Conservation (phyloP, 352 stramenopile species). For the Phytophthora agathidicida region DNA sequence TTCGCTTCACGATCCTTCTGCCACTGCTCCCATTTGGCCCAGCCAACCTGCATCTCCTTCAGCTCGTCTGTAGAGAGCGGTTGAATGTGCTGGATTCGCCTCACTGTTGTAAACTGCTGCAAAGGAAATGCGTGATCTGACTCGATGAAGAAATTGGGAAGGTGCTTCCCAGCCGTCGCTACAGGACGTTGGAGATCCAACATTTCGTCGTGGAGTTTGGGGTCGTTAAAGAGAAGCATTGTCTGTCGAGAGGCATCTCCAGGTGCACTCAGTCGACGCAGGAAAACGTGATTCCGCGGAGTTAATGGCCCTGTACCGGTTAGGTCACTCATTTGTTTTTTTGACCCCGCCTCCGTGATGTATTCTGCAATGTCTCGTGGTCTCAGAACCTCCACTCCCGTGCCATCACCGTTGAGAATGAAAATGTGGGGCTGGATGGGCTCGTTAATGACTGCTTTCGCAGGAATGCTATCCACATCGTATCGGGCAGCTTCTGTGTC, state of each 20-base stretch:
- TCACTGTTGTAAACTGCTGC: slow-evolving; percentile 51
- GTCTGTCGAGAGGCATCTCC: not conserved
- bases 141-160: slow-evolving; percentile 42
- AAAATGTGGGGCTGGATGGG: slow-evolving; percentile 78
- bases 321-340: slow-evolving; percentile 13
- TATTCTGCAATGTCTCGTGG: slow-evolving; percentile 51
- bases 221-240: slow-evolving; percentile 45
- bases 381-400: slow-evolving; percentile 60
- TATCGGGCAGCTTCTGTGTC: slow-evolving; percentile 55
- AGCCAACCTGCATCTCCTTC: slow-evolving; percentile 40
- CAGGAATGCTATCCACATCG: slow-evolving; percentile 53
- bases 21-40: slow-evolving; percentile 57
- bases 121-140: slow-evolving; percentile 1
- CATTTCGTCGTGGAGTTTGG: slow-evolving; percentile 43
- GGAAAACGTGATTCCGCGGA: slow-evolving; percentile 17
- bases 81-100: slow-evolving; percentile 50
- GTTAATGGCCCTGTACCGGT: not conserved
- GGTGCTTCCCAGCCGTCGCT: slow-evolving; percentile 49
- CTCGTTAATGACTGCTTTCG: slow-evolving; percentile 72
- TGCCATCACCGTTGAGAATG: slow-evolving; percentile 77
- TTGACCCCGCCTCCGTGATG: slow-evolving; percentile 5
- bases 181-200: slow-evolving; percentile 41
- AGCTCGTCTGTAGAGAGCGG: slow-evolving; percentile 44
- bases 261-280: slow-evolving; percentile 27
- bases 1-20: slow-evolving; percentile 54